phyloP scores from a whole-genome alignment of 108 stramenopile species.

The Licmophora abbreviata region DNA sequence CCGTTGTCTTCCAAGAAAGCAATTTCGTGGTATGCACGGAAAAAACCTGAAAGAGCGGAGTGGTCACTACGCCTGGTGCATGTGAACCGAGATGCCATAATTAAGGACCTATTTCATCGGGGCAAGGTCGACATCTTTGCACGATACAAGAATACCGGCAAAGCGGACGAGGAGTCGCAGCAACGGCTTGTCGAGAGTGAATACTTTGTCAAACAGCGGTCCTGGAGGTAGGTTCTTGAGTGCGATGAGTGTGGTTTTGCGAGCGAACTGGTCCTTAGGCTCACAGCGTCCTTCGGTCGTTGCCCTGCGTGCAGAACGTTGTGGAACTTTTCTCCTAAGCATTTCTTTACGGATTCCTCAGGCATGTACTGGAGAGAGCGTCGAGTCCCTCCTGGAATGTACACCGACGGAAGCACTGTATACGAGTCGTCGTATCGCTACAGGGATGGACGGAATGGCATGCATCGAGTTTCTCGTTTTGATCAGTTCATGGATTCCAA shows the following conservation, averaged over 20 bases:
- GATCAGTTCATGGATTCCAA: conserved; percentile 32
- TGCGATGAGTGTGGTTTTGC: neutral
- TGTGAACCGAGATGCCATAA: conserved; percentile 73
- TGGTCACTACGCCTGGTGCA: conserved; percentile 80
- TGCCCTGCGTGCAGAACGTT: conserved; percentile 35
- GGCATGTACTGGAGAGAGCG: conserved; percentile 84
- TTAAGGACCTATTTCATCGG: conserved; percentile 68
- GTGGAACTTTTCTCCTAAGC: conserved; percentile 80
- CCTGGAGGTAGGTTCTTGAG: conserved; percentile 52
- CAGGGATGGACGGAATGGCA: conserved; percentile 74
- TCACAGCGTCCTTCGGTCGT: conserved; percentile 6
- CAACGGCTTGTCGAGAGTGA: conserved; percentile 37
- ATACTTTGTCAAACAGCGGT: conserved; percentile 54
- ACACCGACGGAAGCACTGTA: conserved; percentile 71
- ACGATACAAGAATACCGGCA: conserved; percentile 62
- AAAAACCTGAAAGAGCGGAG: conserved; percentile 56
- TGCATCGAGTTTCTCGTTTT: conserved; percentile 52
- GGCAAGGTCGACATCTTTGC: conserved; percentile 79
- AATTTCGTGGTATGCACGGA: conserved; percentile 75
- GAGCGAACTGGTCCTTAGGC: conserved; percentile 1
- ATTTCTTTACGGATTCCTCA: conserved; percentile 69
- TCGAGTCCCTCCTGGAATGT: conserved; percentile 66
- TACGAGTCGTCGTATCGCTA: conserved; percentile 76
- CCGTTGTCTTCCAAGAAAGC: conserved; percentile 11
- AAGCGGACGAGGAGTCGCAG: conserved; percentile 5